phyloP scores from a whole-genome alignment of 169 alveolate genomes.

The Plasmodium vinckei region DNA sequence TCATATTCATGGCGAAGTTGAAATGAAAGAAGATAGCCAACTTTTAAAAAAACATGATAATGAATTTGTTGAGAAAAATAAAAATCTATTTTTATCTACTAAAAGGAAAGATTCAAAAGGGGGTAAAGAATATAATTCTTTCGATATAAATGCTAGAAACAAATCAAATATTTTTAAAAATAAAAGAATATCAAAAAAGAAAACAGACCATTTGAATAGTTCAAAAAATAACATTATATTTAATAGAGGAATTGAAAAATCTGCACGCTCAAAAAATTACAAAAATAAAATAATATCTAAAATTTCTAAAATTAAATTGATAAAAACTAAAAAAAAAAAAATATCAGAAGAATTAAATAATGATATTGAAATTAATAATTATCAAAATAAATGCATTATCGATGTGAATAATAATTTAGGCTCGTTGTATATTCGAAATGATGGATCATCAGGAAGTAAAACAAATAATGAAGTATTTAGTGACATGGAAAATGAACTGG shows the following conservation, averaged over 20 bases:
- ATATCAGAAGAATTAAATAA: constrained; percentile 27
- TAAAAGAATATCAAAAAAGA: constrained; percentile 30
- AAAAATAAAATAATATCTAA: constrained; percentile 29
- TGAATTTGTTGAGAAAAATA: background rate
- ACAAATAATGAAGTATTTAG: constrained; percentile 11
- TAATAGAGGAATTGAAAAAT: constrained; percentile 50
- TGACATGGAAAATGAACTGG: constrained; percentile 29
- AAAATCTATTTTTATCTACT: background rate
- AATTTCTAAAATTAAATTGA: constrained; percentile 24
- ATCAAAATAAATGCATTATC: constrained; percentile 15
- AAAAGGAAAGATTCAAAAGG: constrained; percentile 7
- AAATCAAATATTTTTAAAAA: constrained; percentile 37
- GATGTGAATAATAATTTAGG: constrained; percentile 33
- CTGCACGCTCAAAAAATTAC: constrained; percentile 20
- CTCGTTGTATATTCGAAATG: constrained; percentile 20
- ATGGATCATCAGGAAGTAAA: background rate
- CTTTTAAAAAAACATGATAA: too few relatives aligned
- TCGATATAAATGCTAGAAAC: constrained; percentile 11
- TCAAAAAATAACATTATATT: constrained; percentile 38
- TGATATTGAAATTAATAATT: constrained; percentile 20
- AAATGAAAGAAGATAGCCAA: too few relatives aligned
- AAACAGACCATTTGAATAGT: constrained; percentile 19
- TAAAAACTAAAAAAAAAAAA: constrained; percentile 14
- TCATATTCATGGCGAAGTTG: too few relatives aligned
- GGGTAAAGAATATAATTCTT: constrained; percentile 10